A percentile compares a stretch with the other conserved stretches of the same genome.
These are phyloP conservation scores for Cyclotella sp. DNA, from an alignment of 108 stramenopile genomes.

Conservation along the genomic window DNA sequence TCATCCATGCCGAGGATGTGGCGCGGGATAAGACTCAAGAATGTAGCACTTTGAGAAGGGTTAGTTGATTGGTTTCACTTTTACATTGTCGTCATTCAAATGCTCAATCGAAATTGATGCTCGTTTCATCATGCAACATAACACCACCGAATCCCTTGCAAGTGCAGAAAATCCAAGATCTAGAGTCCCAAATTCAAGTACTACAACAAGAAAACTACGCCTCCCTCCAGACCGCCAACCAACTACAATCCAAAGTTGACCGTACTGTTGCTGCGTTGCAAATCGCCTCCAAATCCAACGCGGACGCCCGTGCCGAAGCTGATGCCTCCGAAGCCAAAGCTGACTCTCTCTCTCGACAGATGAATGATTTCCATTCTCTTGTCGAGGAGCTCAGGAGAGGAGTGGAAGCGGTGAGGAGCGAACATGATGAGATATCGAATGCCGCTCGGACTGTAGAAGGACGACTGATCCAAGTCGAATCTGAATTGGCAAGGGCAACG, in stretches of 20 bases:
- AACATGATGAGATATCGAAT: constrained; percentile 62
- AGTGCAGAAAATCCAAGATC: constrained; percentile 63
- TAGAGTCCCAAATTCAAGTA: constrained; percentile 49
- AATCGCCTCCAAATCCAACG: constrained; percentile 60
- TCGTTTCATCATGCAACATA: constrained; percentile 1
- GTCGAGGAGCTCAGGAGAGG: constrained; percentile 65
- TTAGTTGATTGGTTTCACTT: constrained; percentile 37
- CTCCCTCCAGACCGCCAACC: constrained; percentile 50
- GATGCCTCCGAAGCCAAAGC: constrained; percentile 73
- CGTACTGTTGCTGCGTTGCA: constrained; percentile 62
- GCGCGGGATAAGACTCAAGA: constrained; percentile 59
- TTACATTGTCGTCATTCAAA: constrained; percentile 1
- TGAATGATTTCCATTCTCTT: constrained; percentile 56
- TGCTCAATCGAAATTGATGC: background rate
- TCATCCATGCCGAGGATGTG: constrained; percentile 35
- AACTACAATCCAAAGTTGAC: constrained; percentile 58
- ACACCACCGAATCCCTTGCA: background rate
- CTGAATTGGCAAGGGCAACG: constrained; percentile 54
- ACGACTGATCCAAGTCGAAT: constrained; percentile 57
- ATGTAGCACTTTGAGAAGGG: constrained; percentile 56
- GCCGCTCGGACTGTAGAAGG: constrained; percentile 54
- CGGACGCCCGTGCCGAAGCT: constrained; percentile 73
- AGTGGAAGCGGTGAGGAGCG: constrained; percentile 52
- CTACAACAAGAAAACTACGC: constrained; percentile 52
- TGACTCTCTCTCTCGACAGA: constrained; percentile 50